phyloP scores from a whole-genome alignment of 2,329 filamentous ascomycete genomes.

The Seiridium cupressi region DNA sequence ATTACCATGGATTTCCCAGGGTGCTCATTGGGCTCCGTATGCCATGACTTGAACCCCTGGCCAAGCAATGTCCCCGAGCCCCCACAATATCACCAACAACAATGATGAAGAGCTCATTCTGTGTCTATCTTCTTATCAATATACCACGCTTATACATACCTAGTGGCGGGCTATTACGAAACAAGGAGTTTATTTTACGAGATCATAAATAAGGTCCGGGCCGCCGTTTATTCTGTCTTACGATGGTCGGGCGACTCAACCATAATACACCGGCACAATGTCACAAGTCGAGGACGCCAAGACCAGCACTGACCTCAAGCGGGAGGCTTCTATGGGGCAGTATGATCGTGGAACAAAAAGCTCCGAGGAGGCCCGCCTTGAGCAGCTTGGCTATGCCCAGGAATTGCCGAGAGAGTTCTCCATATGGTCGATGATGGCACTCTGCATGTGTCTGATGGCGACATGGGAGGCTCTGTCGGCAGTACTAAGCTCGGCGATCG shows the following conservation, averaged over 20 bases:
- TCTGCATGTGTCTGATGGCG: slow-evolving; percentile 48
- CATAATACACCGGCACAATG: not conserved
- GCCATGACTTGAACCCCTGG: not conserved
- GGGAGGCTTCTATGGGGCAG: not conserved
- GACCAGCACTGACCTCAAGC: not conserved
- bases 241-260: not conserved
- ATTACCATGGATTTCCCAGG: not conserved
- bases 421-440: slow-evolving; percentile 38
- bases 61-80: not conserved
- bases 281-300: not conserved
- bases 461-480: slow-evolving; percentile 49
- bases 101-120: not conserved
- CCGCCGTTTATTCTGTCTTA: not conserved
- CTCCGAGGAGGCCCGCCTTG: slow-evolving; percentile 11
- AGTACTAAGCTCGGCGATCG: slow-evolving; percentile 41
- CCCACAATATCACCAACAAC: not conserved
- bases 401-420: slow-evolving; percentile 34
- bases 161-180: not conserved
- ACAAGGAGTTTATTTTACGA: not conserved
- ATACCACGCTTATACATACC: not conserved
- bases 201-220: not conserved
- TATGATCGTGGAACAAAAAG: slow-evolving; percentile 8
- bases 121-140: not conserved
- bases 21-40: not conserved
- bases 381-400: slow-evolving; percentile 13